A percentile compares a stretch with the other conserved stretches of the same genome.
phyloP scores from a whole-genome alignment of 257 asterid genomes.

The Ehretia macrophylla region DNA sequence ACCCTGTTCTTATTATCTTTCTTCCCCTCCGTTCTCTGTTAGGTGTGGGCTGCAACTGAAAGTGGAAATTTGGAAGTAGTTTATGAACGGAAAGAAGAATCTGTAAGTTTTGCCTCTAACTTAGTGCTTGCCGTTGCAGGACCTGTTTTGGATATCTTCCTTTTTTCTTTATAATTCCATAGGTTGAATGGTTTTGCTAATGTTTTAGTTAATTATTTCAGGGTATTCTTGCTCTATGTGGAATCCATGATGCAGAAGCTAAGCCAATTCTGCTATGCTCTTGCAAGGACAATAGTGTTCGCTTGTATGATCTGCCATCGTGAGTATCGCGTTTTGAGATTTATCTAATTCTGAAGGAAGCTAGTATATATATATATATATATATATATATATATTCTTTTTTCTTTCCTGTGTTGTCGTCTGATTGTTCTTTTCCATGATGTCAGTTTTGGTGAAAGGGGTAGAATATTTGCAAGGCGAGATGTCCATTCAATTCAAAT shows the following conservation, averaged over 20 bases:
- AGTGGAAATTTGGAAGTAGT: slow-evolving; percentile 34
- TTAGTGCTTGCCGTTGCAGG: too few species aligned
- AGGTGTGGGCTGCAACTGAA: slow-evolving; percentile 42
- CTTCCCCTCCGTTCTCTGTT: neutral
- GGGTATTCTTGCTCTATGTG: slow-evolving; percentile 38
- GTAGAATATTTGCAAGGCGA: slow-evolving; percentile 35
- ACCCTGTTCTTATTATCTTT: neutral
- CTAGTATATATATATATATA: too few species aligned
- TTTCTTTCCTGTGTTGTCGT: neutral
- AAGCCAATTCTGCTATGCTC: slow-evolving; percentile 46
- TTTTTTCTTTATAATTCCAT: neutral
- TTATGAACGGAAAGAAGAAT: slow-evolving; percentile 29
- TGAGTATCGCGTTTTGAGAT: slow-evolving; percentile 22
- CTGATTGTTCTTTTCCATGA: neutral
- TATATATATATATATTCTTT: neutral
- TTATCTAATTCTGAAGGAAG: too few species aligned
- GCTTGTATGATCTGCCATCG: slow-evolving; percentile 50
- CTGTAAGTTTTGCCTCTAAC: slow-evolving; percentile 25
- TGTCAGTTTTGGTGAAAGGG: slow-evolving; percentile 48
- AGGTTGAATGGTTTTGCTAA: neutral
- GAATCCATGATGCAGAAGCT: slow-evolving; percentile 35
- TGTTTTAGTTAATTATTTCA: slow-evolving; percentile 4
- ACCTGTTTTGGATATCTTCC: neutral
- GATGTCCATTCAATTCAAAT: slow-evolving; percentile 22
- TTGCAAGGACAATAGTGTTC: slow-evolving; percentile 30